A percentile compares a stretch with the other conserved stretches of the same genome.
phyloP scores from a whole-genome alignment of 2,329 filamentous ascomycete genomes.

The Apiospora malaysiana region DNA sequence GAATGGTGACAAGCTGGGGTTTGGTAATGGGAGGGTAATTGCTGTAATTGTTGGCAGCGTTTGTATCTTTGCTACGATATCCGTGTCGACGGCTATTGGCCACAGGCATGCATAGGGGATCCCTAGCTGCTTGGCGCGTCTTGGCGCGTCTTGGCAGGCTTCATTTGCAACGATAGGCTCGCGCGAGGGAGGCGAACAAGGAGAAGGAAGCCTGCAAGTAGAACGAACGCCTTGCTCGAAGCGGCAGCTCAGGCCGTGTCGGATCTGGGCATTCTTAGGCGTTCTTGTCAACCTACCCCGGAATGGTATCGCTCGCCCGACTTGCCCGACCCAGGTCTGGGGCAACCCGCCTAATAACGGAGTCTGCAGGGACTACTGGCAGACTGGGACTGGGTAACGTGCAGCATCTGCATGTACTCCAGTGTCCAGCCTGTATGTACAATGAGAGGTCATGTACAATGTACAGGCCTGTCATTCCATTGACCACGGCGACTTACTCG shows the following conservation, averaged over 20 bases:
- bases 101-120: background rate
- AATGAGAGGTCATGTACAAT: background rate
- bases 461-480: background rate
- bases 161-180: background rate
- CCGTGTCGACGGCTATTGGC: slow-evolving; percentile 21
- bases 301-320: background rate
- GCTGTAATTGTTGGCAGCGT: background rate
- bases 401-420: background rate
- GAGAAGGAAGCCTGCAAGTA: no score
- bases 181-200: background rate
- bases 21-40: slow-evolving; percentile 8
- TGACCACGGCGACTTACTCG: background rate
- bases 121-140: slow-evolving; percentile 19
- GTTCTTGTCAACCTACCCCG: slow-evolving; percentile 19
- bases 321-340: background rate
- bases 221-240: slow-evolving; percentile 6
- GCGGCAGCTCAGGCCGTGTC: slow-evolving; percentile 1
- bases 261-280: background rate
- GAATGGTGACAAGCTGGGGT: slow-evolving; percentile 10
- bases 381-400: no score
- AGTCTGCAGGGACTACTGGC: background rate
- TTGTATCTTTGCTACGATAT: slow-evolving; percentile 20
- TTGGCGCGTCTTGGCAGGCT: slow-evolving; percentile 8
- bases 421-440: no score
- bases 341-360: background rate